Percentiles rank a stretch among this genome's conserved stretches.
phyloP scores from a whole-genome alignment of 768 basidiomycete genomes.

The Vararia minispora region DNA sequence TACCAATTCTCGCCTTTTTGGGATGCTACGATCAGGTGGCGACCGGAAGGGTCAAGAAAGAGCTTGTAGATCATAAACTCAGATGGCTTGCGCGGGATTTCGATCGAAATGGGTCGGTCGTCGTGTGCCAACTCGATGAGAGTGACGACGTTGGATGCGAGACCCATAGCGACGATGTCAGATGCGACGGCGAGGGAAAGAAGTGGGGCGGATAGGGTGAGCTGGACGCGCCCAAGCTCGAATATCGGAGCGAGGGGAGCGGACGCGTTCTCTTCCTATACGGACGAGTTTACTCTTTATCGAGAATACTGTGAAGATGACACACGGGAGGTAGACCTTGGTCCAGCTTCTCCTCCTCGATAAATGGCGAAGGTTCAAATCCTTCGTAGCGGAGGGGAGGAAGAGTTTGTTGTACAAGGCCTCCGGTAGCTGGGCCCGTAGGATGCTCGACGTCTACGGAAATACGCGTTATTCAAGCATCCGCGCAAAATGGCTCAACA shows the following conservation, averaged over 20 bases:
- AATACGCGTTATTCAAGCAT: constrained; percentile 3
- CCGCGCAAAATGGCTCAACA: no score
- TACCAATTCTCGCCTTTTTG: constrained; percentile 92
- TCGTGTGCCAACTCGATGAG: constrained; percentile 85
- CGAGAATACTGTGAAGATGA: constrained; percentile 10
- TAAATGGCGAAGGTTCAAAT: constrained; percentile 67
- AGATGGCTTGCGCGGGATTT: constrained; percentile 59
- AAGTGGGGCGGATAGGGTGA: constrained; percentile 76
- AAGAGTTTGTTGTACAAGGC: constrained; percentile 26
- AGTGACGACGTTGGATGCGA: constrained; percentile 64
- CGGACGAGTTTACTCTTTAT: constrained; percentile 1
- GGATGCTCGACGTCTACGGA: constrained; percentile 79
- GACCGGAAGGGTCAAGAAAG: constrained; percentile 88
- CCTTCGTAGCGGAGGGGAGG: constrained; percentile 75
- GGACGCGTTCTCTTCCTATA: constrained; percentile 24
- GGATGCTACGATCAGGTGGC: constrained; percentile 83
- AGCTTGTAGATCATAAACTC: constrained; percentile 73
- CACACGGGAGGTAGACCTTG: constrained; percentile 22
- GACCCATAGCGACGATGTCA: constrained; percentile 78
- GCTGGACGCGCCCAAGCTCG: constrained; percentile 83
- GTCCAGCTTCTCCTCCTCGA: constrained; percentile 36
- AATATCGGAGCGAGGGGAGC: constrained; percentile 49
- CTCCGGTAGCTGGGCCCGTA: constrained; percentile 35
- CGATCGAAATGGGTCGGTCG: constrained; percentile 77
- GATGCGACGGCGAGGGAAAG: constrained; percentile 76